These are phyloP conservation scores for Alternaria dauci DNA, from an alignment of 2,329 filamentous ascomycete genomes.

Conservation along the genomic window DNA sequence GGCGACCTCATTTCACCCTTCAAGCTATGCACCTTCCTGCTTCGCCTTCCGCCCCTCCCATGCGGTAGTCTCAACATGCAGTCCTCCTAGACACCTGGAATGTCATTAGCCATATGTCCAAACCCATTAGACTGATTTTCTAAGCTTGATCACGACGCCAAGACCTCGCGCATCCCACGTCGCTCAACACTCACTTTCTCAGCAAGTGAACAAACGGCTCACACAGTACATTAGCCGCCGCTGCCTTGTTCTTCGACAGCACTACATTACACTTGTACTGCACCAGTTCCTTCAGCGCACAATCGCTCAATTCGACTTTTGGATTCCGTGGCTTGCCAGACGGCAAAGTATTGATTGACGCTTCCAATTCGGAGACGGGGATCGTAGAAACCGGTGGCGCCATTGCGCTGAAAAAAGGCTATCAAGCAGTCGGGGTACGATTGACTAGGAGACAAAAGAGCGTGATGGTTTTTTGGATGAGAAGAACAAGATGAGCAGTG, in stretches of 20 bases:
- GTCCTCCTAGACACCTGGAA: constrained; percentile 60
- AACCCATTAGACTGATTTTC: background rate
- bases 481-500: constrained; percentile 26
- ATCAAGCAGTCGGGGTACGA: background rate
- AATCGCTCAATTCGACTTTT: constrained; percentile 62
- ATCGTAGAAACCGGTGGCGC: constrained; percentile 64
- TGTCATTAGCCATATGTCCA: background rate
- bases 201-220: constrained; percentile 67
- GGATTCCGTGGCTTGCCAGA: constrained; percentile 62
- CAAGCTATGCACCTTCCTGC: constrained; percentile 18
- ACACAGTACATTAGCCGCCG: constrained; percentile 59
- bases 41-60: constrained; percentile 61
- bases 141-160: constrained; percentile 12
- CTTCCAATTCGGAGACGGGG: constrained; percentile 60
- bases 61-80: constrained; percentile 69
- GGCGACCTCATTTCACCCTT: background rate
- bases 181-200: constrained; percentile 59
- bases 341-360: constrained; percentile 61
- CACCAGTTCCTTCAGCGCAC: constrained; percentile 65
- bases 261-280: constrained; percentile 70
- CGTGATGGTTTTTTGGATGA: constrained; percentile 7
- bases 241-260: constrained; percentile 44
- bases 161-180: constrained; percentile 1
- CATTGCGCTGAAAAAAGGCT: constrained; percentile 52
- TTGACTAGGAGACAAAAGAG: background rate